phyloP scores from a whole-genome alignment of 495 filamentous ascomycete species.

The Astrocystis sublimbata region DNA sequence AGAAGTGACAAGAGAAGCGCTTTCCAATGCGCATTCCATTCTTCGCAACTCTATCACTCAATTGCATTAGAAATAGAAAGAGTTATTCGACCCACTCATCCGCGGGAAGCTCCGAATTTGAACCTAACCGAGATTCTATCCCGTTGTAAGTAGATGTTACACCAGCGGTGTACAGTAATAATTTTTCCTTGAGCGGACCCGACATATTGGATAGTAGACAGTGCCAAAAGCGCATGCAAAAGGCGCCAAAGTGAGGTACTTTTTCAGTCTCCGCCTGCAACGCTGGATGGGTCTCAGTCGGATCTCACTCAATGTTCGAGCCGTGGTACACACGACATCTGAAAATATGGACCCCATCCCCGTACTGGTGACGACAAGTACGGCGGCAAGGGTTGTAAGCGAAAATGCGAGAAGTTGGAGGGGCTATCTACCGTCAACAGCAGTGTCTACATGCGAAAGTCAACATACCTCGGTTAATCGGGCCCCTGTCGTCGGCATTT shows the following conservation, averaged over 20 bases:
- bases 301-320: too few relatives aligned
- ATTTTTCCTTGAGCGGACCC: not conserved
- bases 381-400: slow-evolving; percentile 7
- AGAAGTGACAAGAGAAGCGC: not conserved
- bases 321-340: not conserved
- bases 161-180: not conserved
- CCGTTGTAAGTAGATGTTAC: too few relatives aligned
- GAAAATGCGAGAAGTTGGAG: not conserved
- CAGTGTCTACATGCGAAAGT: slow-evolving; percentile 1
- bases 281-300: too few relatives aligned
- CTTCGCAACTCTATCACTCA: not conserved
- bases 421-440: too few relatives aligned
- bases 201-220: not conserved
- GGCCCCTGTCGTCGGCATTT: not conserved
- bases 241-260: too few relatives aligned
- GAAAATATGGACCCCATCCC: slow-evolving; percentile 1
- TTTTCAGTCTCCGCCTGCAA: too few relatives aligned
- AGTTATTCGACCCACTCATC: slow-evolving; percentile 2
- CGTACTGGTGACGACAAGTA: not conserved
- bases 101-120: not conserved
- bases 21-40: not conserved
- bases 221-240: not conserved
- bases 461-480: not conserved
- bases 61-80: not conserved
- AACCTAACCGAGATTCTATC: slow-evolving; percentile 1